A percentile compares a stretch with the other conserved stretches of the same genome.
phyloP scores from a whole-genome alignment of 257 asterid genomes.

The Capsicum baccatum region DNA sequence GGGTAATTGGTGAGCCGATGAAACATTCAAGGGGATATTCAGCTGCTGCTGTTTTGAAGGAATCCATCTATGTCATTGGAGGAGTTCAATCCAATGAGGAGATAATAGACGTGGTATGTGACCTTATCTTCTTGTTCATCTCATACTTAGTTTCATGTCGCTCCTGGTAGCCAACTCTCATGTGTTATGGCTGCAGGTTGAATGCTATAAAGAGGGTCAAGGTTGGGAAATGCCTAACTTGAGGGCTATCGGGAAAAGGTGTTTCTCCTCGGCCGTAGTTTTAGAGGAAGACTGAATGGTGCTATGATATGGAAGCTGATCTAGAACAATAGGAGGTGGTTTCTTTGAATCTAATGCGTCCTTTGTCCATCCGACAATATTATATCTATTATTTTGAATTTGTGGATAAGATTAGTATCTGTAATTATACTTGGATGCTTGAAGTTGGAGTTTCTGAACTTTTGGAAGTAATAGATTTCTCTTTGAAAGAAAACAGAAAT shows the following conservation, averaged over 20 bases:
- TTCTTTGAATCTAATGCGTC: neutral
- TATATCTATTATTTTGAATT: neutral
- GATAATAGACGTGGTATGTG: conserved; percentile 54
- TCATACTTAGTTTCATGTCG: conserved; percentile 9
- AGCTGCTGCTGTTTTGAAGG: conserved; percentile 61
- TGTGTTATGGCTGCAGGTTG: conserved; percentile 57
- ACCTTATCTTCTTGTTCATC: neutral
- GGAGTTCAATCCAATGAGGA: conserved; percentile 52
- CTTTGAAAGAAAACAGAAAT: neutral
- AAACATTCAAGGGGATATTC: conserved; percentile 63
- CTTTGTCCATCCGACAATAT: neutral
- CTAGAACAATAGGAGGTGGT: neutral
- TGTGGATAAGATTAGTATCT: neutral
- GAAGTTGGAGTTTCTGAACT: neutral
- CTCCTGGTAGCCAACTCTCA: neutral
- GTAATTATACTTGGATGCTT: neutral
- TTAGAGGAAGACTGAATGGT: conserved; percentile 41
- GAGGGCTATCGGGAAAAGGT: conserved; percentile 63
- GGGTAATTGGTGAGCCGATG: conserved; percentile 71
- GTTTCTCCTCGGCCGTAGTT: conserved; percentile 71
- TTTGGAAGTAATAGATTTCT: neutral
- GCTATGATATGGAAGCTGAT: conserved; percentile 16
- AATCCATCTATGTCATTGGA: conserved; percentile 69
- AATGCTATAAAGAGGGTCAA: conserved; percentile 71
- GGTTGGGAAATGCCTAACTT: conserved; percentile 64